A percentile compares a stretch with the other conserved stretches of the same genome.
Conservation (phyloP, 345 rosid species). For the Ceriops zippeliana region DNA sequence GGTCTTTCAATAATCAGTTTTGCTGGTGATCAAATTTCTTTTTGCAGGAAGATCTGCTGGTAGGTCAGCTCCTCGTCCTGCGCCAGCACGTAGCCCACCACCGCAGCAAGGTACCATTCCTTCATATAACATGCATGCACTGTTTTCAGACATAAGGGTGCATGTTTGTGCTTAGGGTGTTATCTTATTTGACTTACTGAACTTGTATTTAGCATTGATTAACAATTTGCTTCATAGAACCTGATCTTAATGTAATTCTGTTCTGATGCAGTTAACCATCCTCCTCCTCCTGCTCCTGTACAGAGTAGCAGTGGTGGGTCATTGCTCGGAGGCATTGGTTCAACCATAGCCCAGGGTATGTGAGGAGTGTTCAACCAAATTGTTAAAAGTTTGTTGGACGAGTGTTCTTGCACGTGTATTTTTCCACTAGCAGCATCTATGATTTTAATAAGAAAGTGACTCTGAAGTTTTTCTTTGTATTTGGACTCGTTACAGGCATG, state of each 20-base stretch:
- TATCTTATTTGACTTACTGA: too few relatives aligned
- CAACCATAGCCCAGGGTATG: conserved; percentile 98
- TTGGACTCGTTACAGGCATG: conserved; percentile 47
- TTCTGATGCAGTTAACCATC: conserved; percentile 48
- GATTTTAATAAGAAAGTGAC: too few relatives aligned
- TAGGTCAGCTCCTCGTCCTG: conserved; percentile 51
- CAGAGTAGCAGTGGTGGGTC: conserved; percentile 61
- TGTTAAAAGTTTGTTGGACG: not conserved
- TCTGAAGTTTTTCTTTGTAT: not conserved
- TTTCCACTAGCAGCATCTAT: not conserved
- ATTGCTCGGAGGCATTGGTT: conserved; percentile 82
- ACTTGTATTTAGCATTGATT: too few relatives aligned
- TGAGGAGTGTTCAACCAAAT: not conserved
- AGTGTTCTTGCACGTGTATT: not conserved
- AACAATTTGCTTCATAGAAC: too few relatives aligned
- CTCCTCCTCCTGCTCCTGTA: conserved; percentile 88
- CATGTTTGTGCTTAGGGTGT: too few relatives aligned
- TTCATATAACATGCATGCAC: too few relatives aligned
- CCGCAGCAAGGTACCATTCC: conserved; percentile 47
- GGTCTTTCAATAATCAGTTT: not conserved
- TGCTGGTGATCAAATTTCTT: not conserved
- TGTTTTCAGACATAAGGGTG: too few relatives aligned
- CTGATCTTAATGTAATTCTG: conserved; percentile 4
- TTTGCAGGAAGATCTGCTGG: conserved; percentile 63
- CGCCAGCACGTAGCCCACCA: conserved; percentile 39